Evolutionary conservation across 2,329 filamentous ascomycete genomes (phyloP), one percentile per base, ranked within the genome.

Genomic region (Calonectria ilicicola): DNA sequence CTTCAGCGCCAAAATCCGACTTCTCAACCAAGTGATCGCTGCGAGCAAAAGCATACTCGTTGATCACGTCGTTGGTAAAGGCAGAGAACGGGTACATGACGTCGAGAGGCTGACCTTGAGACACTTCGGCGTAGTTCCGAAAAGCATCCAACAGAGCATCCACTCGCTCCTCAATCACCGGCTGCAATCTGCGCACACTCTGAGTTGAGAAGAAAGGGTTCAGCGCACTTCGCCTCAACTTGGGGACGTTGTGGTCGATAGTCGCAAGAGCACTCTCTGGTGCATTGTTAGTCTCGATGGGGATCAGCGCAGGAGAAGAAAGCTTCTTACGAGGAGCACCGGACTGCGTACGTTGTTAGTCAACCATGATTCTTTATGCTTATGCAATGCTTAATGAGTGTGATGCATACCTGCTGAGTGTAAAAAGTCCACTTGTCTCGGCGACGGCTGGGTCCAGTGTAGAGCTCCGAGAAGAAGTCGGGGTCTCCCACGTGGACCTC

Each of bases 21-120:
- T 77, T 75, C 70, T 84, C 82, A 56, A 83, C 76, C 15, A 84
- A 72, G 40, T 82, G 82, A 27, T 83, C 80, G 67, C 78, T 82
- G 65, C 81, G 77, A 69, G 83, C 81, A 78, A 85, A 85, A 26
- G 82, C 81, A 72, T 85, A 85, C 76, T 85, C 83, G 69, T 84
- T 84, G 51, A 85, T 84, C 40, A 84, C 81, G 67, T 85, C 83
- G 68, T 84, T 84, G 51, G 83, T 83, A 62, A 84, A 83, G 23
- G 83, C 83, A 9, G 82, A 82, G 56, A 83, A 84, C 10, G 81
- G 83, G 60, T 83, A 84, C 81, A 83, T 81, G 46, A 83, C 73
- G 72, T 84, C 79, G 51, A 84, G 70, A 47, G 82, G 82, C 63
- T 77, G 75, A n/a, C 77, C 78, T 5, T 74, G 58, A 12, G 73